Evolutionary conservation across 768 basidiomycete genomes (phyloP), one percentile per base, ranked within the genome.

Genomic region (Trametes meyenii): DNA sequence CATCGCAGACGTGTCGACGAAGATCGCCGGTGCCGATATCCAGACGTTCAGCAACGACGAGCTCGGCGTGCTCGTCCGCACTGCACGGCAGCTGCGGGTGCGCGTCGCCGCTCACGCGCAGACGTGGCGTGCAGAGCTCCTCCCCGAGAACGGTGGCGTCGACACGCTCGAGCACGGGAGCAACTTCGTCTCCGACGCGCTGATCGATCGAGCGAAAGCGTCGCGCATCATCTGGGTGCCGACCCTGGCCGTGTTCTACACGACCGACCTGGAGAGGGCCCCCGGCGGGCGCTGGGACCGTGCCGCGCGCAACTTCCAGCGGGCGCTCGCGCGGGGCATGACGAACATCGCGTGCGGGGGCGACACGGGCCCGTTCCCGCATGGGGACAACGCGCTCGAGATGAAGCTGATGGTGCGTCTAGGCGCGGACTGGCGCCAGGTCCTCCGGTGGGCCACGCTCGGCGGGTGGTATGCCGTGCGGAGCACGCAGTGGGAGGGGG

Each of bases 281-380:
- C 71, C 10, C 55, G 71, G 24, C 55, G 61, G 53, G 61, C 44
- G 60, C 6, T 86, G 83, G 84, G 74, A 75, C 53, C 65, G 61
- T 38, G 74, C 74, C 5, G 63, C 66, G 39, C 62, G 61, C 10
- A 76, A 77, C 4, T 88, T 89, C 74, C 65, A 72, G 54, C 70
- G 72, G 5, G 84, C 80, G 13, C 66, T 87, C 6, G 72, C 72
- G 44, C 66, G 71, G 3, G 78, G 76, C 0, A 73, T 80, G 63
- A 77, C 81, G 11, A 77, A 78, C 55, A 77, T 88, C 53, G 84
- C 84, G 7, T 83, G 83, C 67, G 86, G 86, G 7, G 85, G 86
- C 1, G 85, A 88, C 70, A 88, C 86, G 2, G 87, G 86, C 10
- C 79, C 81, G 2, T 88, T 88, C 69, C 66, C 80, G 17, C 87